Base-by-base conservation (phyloP, 169 alveolate species). In the Plasmodium sp. region DNA sequence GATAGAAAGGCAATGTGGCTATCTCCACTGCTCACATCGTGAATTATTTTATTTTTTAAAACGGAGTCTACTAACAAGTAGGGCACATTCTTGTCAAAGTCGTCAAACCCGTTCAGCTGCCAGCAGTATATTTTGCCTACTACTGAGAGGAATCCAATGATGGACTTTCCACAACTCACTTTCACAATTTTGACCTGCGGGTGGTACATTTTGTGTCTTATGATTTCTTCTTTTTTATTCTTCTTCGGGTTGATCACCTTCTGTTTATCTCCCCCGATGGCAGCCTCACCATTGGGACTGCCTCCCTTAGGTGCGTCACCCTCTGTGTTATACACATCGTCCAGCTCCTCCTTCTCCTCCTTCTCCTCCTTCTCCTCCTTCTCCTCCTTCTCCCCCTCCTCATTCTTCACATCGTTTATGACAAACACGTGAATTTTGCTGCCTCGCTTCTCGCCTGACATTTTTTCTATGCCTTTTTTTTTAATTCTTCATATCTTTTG, bases 161-260 rank as follows among this genome's bases (percentile, higher is more conserved):
- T 88, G 58, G 83, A 41, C 36, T 88, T 80, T 41, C 94, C 94
- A 88, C 94, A 88, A 51, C 94, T 88, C 2, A 88, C 94, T 67
- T 88, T 88, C 4, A 80, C 81, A 34, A 88, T 88, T 80, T 73
- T 88, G 5, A 88, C 94, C 81, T 88, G 94, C 0, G 94, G 94
- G 6, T 88, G 74, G 73, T 79, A 88, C 41, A 88, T 88, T 88
- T 88, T 88, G 39, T 88, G 94, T 0, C 82, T 88, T 56, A 88
- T 88, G 9, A 88, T 88, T 88, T 88, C 94, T 4, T 77, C 54
- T 31, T 58, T 80, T 10, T 79, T 86, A 10, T 79, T 74, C 56
- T 62, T 85, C 4, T 10, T 67, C 2, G 22, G 6, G 12, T 33
- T 51, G 2, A 9, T 54, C 18, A 34, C 31, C 27, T 16, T 22